Conservation (phyloP, 1,284 basidiomycete species). For the Blastosporella zonata region DNA sequence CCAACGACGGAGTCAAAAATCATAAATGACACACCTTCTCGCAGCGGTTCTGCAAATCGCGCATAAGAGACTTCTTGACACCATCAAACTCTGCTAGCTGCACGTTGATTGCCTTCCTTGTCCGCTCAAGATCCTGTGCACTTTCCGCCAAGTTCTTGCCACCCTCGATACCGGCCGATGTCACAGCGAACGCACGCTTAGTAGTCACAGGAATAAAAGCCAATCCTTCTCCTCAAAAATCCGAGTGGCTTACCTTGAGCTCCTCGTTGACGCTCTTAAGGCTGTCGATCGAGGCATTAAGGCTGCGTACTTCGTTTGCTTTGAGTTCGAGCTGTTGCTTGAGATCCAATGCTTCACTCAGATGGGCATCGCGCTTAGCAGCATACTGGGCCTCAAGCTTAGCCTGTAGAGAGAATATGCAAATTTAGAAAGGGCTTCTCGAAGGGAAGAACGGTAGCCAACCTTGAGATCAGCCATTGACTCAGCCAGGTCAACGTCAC, state of each 20-base stretch:
- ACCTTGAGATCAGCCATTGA: conserved; percentile 92
- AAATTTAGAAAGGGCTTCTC: conserved; percentile 16
- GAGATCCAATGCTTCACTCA: conserved; percentile 85
- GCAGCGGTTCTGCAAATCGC: conserved; percentile 98
- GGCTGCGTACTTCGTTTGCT: conserved; percentile 79
- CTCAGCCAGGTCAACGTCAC: conserved; percentile 75
- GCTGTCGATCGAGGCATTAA: conserved; percentile 88
- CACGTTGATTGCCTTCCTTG: conserved; percentile 94
- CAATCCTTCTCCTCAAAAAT: conserved; percentile 3
- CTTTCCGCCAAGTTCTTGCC: conserved; percentile 96
- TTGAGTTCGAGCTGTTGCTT: conserved; percentile 91
- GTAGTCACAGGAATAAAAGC: conserved; percentile 12
- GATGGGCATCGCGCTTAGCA: conserved; percentile 87
- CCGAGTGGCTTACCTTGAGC: conserved; percentile 69
- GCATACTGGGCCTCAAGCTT: conserved; percentile 95
- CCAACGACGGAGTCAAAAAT: conserved; percentile 10
- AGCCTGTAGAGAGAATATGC: conserved; percentile 46
- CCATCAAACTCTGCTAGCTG: conserved; percentile 98
- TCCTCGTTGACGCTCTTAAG: conserved; percentile 98
- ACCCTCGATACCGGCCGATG: conserved; percentile 94
- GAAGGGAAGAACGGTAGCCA: conserved; percentile 22
- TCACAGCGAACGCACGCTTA: conserved; percentile 93
- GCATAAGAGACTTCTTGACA: conserved; percentile 98
- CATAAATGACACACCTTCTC: conserved; percentile 75
- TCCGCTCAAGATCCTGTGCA: conserved; percentile 95